These are phyloP conservation scores for Diaporthe citri DNA, from an alignment of 2,329 filamentous ascomycete species.

Conservation along the genomic window DNA sequence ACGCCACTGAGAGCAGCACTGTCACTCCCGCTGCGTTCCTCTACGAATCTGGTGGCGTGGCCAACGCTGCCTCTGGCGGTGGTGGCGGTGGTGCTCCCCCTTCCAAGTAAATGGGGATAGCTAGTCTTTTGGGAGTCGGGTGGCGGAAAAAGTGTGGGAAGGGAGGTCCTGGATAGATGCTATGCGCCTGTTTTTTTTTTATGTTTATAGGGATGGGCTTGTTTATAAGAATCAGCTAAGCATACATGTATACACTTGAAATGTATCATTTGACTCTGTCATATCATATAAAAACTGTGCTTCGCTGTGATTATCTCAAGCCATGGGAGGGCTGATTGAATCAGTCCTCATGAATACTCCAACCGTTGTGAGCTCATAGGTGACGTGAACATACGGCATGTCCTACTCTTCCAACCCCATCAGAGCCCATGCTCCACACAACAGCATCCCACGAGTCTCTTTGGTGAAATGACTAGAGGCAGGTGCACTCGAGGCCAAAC, in stretches of 20 bases:
- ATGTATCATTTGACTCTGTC: not conserved
- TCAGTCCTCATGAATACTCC: not conserved
- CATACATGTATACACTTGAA: not conserved
- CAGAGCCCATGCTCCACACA: too few relatives aligned
- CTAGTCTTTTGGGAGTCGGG: not conserved
- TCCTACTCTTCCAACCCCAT: not conserved
- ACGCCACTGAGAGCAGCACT: constrained; percentile 43
- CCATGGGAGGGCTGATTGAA: not conserved
- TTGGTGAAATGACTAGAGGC: not conserved
- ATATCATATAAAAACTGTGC: not conserved
- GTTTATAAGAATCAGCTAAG: not conserved
- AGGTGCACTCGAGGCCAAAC: not conserved
- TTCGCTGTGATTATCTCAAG: not conserved
- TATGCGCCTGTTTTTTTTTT: not conserved
- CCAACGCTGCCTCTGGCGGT: constrained; percentile 6
- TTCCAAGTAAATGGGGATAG: constrained; percentile 3
- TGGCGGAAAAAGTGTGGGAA: not conserved
- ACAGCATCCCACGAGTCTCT: not conserved
- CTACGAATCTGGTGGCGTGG: constrained; percentile 38
- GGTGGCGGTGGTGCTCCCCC: not conserved
- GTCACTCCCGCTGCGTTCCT: constrained; percentile 46
- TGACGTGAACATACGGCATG: not conserved
- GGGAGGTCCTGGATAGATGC: not conserved
- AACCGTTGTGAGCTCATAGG: not conserved
- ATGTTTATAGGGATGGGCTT: not conserved